phyloP scores from a whole-genome alignment of 1,284 basidiomycete species.

The Leccinum griseonigrum region DNA sequence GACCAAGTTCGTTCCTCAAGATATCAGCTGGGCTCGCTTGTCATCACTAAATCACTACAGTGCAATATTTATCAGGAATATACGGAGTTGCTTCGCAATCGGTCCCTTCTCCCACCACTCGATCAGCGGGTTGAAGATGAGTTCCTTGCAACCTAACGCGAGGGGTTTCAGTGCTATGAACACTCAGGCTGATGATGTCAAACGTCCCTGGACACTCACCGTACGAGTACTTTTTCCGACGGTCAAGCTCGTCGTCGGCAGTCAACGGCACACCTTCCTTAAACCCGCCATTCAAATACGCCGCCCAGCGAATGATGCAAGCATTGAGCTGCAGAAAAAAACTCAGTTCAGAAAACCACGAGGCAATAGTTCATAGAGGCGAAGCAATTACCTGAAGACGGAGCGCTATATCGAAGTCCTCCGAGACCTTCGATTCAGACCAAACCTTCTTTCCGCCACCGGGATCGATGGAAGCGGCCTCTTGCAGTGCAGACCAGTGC shows the following conservation, averaged over 20 bases:
- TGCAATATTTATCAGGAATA: conserved; percentile 39
- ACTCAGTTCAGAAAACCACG: not conserved
- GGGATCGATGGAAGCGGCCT: conserved; percentile 67
- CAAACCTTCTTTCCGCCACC: conserved; percentile 68
- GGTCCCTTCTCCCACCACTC: conserved; percentile 74
- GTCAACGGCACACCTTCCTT: conserved; percentile 87
- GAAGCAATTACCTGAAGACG: conserved; percentile 43
- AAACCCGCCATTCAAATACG: conserved; percentile 79
- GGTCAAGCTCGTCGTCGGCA: conserved; percentile 75
- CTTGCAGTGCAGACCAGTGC: conserved; percentile 84
- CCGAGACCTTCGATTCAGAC: conserved; percentile 84
- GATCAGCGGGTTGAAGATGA: conserved; percentile 74
- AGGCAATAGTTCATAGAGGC: not conserved
- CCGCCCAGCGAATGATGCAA: conserved; percentile 73
- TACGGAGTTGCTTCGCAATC: conserved; percentile 71
- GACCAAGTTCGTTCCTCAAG: too few relatives aligned
- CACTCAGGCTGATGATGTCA: not conserved
- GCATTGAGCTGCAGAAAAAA: conserved; percentile 45
- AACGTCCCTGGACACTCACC: conserved; percentile 43
- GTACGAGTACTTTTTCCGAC: conserved; percentile 88
- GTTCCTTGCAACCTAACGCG: conserved; percentile 58
- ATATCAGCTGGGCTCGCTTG: too few relatives aligned
- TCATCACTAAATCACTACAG: too few relatives aligned
- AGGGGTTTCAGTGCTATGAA: not conserved
- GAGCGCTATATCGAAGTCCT: conserved; percentile 86